A percentile compares a stretch with the other conserved stretches of the same genome.
Conservation (phyloP, 768 basidiomycete genomes). For the Neoboletus brunneissimus region DNA sequence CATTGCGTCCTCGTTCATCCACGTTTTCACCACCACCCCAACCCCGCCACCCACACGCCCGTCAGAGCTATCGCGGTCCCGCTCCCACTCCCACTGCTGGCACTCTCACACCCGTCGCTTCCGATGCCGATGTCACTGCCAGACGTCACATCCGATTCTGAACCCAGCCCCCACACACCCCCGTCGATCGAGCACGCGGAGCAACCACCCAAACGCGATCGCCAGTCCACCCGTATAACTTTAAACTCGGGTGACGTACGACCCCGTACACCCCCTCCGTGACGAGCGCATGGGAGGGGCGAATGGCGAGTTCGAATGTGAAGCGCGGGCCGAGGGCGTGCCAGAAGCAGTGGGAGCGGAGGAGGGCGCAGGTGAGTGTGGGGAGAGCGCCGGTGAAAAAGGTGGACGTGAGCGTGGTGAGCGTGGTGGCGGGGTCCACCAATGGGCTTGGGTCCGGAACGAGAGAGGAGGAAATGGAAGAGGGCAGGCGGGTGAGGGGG, state of each 20-base stretch:
- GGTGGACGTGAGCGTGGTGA: slow-evolving; percentile 9
- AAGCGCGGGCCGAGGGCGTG: slow-evolving; percentile 23
- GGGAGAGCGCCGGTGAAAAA: slow-evolving; percentile 11
- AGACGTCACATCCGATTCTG: too few relatives aligned
- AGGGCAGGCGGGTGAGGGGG: background rate
- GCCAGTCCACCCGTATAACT: slow-evolving; percentile 16
- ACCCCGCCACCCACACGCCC: background rate
- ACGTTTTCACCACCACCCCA: background rate
- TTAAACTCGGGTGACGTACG: slow-evolving; percentile 35
- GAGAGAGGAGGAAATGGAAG: background rate
- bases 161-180: background rate
- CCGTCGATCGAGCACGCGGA: slow-evolving; percentile 7
- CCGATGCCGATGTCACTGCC: too few relatives aligned
- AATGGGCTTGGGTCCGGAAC: too few relatives aligned
- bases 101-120: too few relatives aligned
- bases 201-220: background rate
- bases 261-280: slow-evolving; percentile 25
- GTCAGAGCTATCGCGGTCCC: background rate
- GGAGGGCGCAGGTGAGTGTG: slow-evolving; percentile 3
- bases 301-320: slow-evolving; percentile 28
- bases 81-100: too few relatives aligned
- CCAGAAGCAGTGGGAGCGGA: slow-evolving; percentile 21
- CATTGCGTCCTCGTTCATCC: slow-evolving; percentile 32
- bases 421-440: background rate
- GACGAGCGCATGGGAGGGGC: slow-evolving; percentile 22